Base-by-base conservation (phyloP, 1,284 basidiomycete genomes). In the Puccinia triticina region DNA sequence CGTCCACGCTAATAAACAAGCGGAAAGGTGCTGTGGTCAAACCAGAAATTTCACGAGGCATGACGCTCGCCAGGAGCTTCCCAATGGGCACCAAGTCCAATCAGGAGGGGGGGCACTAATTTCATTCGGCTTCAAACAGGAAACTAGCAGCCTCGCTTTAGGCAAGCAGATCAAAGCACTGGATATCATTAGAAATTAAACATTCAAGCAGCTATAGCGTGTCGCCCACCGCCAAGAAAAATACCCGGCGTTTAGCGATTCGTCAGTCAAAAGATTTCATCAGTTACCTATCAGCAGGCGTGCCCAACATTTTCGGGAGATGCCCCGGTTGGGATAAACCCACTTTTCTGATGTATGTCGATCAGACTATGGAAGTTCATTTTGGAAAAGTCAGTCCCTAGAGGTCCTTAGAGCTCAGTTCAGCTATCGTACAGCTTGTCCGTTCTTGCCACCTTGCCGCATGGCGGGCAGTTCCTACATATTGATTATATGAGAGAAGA, bases 381-480 rank as follows among this genome's bases (percentile, higher is more conserved):
- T 57, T 73, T 73, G 71, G 29, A 53, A 14, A 73, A 73, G 34
- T 57, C 53, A 32, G 71, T 29, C 53, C 46, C 26, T 57, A 73
- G 50, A 53, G 71, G 71, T 29, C 53, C 46, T 18, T 57, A 73
- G 50, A 53, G 71, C 71, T 57, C 71, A 57, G 34, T 34, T 73
- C 71, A 73, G 43, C 48, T 40, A 34, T 73, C 53, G 34, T 73
- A 73, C 71, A 73, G 71, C 48, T 73, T 55, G 50, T 55, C 71
- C 53, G 18, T 53, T 73, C 71, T 73, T 73, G 29, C 71, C 32
- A 55, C 71, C 50, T 53, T 53, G 32, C 71, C 71, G 48, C 71
- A 50, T 73, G 71, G 71, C 71, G 71, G 71, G 53, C 71, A 73
- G 69, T 50, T 72, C 69, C 69, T 72, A 72, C 48, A 53, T 23